Conservation (phyloP, 2,329 filamentous ascomycete genomes). For the Pseudogymnoascus sp. region DNA sequence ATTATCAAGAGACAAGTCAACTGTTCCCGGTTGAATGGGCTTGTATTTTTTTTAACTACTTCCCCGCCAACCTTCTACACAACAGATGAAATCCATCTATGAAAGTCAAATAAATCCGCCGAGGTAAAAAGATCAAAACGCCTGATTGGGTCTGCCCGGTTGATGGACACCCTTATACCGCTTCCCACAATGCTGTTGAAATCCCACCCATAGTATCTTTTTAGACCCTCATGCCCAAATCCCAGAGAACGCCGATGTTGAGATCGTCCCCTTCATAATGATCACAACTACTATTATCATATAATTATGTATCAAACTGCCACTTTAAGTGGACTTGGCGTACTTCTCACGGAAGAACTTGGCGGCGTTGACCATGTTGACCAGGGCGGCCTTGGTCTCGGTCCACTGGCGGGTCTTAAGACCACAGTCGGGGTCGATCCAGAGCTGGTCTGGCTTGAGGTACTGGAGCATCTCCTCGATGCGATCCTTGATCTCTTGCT, state of each 20-base stretch:
- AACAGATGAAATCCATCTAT: conserved; percentile 7
- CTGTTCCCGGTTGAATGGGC: conserved; percentile 8
- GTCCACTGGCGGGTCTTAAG: conserved; percentile 98
- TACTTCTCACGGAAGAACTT: conserved; percentile 94
- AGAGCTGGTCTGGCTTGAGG: conserved; percentile 97
- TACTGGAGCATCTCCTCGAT: conserved; percentile 96
- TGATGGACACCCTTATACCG: conserved; percentile 8
- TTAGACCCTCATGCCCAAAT: conserved; percentile 16
- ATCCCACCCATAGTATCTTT: conserved; percentile 18
- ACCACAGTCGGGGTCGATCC: conserved; percentile 99
- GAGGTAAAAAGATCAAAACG: background rate
- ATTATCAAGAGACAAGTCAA: background rate
- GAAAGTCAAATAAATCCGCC: conserved; percentile 8
- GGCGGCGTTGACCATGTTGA: conserved; percentile 97
- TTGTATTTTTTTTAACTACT: conserved; percentile 9
- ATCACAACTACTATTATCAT: conserved; percentile 3
- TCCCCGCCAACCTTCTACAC: conserved; percentile 6
- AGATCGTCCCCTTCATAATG: conserved; percentile 33
- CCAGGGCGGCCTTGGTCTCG: conserved; percentile 93
- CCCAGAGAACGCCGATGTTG: conserved; percentile 39
- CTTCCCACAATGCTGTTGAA: conserved; percentile 11
- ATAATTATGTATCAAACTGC: conserved; percentile 8
- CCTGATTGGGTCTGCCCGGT: conserved; percentile 1
- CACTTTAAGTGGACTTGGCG: conserved; percentile 43
- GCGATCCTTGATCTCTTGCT: conserved; percentile 97